Percentiles rank a stretch among this genome's conserved stretches.
Evolutionary conservation across 1,284 basidiomycete species (phyloP).

Genomic region (Tilletia caries): DNA sequence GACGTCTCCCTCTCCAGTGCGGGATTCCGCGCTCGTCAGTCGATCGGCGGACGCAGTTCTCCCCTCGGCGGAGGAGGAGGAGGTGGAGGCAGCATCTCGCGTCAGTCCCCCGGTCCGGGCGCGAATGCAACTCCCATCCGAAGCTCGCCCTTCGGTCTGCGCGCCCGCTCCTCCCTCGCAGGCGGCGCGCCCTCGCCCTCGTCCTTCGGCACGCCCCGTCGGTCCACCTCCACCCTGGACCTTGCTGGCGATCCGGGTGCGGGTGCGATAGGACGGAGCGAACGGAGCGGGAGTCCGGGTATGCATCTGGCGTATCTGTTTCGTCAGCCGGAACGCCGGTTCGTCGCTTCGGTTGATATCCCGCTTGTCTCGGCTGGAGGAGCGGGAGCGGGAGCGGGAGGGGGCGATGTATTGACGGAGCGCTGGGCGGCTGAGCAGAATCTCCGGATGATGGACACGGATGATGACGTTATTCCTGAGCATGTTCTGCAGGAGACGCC

Average conservation of each 20-base stretch:
- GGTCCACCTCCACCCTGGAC: neutral
- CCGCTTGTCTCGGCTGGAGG: neutral
- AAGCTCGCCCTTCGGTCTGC: no score
- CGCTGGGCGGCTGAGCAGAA: slow-evolving; percentile 6
- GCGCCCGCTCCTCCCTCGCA: neutral
- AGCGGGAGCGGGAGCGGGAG: neutral
- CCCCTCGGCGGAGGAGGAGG: neutral
- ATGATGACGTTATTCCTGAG: neutral
- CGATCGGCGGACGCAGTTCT: no score
- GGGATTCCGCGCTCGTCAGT: neutral
- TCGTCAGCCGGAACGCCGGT: neutral
- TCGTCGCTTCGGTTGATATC: slow-evolving; percentile 4
- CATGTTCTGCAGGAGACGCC: neutral
- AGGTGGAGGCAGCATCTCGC: no score
- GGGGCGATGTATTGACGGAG: neutral
- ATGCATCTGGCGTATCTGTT: slow-evolving; percentile 5
- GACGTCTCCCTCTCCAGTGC: neutral
- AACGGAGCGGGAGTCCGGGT: neutral
- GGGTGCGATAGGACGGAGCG: neutral
- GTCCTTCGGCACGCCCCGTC: neutral
- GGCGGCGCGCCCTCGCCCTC: slow-evolving; percentile 1
- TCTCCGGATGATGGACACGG: neutral
- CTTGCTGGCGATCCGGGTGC: neutral
- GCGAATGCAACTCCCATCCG: no score
- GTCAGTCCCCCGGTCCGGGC: neutral